Base-by-base conservation (phyloP, 2,329 filamentous ascomycete species). In the Epichloe gansuensis region DNA sequence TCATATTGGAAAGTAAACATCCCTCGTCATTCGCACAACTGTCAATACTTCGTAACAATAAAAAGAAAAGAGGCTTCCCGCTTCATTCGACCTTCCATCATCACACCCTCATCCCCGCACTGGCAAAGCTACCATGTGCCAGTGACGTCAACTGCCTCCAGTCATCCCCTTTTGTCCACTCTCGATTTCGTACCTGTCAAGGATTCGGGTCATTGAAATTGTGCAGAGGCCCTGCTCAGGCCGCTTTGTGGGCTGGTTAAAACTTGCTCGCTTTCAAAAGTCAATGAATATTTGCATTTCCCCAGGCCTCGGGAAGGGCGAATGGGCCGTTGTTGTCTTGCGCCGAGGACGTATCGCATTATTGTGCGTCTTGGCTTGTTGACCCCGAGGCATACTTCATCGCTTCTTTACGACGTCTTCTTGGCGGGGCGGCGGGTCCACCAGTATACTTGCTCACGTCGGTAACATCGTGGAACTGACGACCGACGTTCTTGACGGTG, bases 391-490 rank as follows among this genome's bases (percentile, higher is more conserved):
- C 31, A 31, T 31, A 31, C 9, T 31, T 31, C 3, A 31, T 48
- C 35, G 15, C 45, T 48, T 50, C 25, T 52, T 65, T 71, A 72
- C 53, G 70, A 71, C 48, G 68, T 67, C 69, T 72, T 72, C 67
- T 72, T 72, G 52, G 65, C 81, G 72, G 57, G 39, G 76, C 72
- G 42, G 74, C 72, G 42, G 74, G 71, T 53, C 78, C 80, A 58
- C 75, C 75, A 57, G 82, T 68, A 71, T 91, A 93, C 68, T 82
- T 84, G 72, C 78, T 80, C 61, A 90, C 64, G 64, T 96, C 88
- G 42, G 91, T 95, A 52, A 78, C 77, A 61, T 89, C 83, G 66
- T 90, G 83, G 64, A 84, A 89, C 71, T 91, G 83, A 67, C 81
- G 78, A 50, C 83, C 76, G 47, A 77, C 69, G 56, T 75, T 75